phyloP scores from a whole-genome alignment of 768 basidiomycete genomes.

The Gyrodon lividus region DNA sequence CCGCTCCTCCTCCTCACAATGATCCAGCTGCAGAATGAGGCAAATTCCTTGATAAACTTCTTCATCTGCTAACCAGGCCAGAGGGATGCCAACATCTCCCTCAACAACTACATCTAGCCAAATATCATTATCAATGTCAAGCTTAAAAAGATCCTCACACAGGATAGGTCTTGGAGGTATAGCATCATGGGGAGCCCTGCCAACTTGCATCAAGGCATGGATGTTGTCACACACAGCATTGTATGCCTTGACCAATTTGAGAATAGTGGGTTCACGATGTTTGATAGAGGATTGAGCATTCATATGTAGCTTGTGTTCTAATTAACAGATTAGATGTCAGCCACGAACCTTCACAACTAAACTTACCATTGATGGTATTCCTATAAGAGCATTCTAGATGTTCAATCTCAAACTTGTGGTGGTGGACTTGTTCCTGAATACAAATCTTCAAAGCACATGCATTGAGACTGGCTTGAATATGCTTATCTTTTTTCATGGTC shows the following conservation, averaged over 20 bases:
- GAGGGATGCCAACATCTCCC: not conserved
- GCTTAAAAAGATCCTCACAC: not conserved
- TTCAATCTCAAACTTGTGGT: conserved; percentile 20
- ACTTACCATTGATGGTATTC: no score
- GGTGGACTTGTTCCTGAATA: conserved; percentile 15
- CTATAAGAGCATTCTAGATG: conserved; percentile 12
- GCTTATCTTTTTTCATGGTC: no score
- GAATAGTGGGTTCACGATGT: no score
- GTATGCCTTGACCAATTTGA: no score
- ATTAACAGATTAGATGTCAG: no score
- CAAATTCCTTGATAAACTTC: not conserved
- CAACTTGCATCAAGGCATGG: not conserved
- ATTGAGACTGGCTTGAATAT: conserved; percentile 16
- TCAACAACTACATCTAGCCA: not conserved
- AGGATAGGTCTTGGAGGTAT: not conserved
- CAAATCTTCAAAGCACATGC: conserved; percentile 17
- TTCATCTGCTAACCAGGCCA: not conserved
- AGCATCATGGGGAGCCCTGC: not conserved
- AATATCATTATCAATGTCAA: not conserved
- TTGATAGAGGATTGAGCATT: no score
- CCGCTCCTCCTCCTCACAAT: not conserved
- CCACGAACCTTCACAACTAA: no score
- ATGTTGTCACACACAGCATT: not conserved
- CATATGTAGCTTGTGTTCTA: no score
- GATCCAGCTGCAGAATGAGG: not conserved